phyloP scores from a whole-genome alignment of 108 stramenopile species.

The Cylindrotheca fusiformis region DNA sequence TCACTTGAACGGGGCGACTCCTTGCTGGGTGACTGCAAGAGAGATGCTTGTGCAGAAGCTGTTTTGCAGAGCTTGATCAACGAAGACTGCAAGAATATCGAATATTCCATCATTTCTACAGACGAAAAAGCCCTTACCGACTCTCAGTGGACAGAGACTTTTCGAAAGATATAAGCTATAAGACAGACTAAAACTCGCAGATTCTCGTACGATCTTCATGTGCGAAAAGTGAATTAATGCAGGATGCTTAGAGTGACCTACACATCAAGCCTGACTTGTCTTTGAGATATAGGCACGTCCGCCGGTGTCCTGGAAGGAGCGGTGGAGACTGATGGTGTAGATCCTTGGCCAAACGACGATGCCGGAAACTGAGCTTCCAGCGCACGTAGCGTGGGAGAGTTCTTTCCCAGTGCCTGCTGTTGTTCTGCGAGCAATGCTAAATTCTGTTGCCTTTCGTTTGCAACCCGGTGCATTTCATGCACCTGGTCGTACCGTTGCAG shows the following conservation, averaged over 20 bases:
- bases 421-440: neutral
- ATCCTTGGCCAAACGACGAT: too few species aligned
- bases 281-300: too few species aligned
- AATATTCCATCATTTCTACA: conserved; percentile 53
- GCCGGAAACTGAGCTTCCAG: neutral
- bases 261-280: too few species aligned
- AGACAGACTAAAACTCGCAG: too few species aligned
- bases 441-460: conserved; percentile 17
- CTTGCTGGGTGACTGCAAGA: conserved; percentile 58
- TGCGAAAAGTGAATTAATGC: too few species aligned
- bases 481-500: conserved; percentile 52
- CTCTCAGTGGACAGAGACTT: conserved; percentile 46
- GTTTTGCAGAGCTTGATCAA: conserved; percentile 42
- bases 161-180: conserved; percentile 29
- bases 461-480: conserved; percentile 30
- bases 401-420: neutral
- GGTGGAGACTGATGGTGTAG: too few species aligned
- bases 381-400: neutral
- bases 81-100: conserved; percentile 39
- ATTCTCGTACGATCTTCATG: too few species aligned
- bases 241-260: too few species aligned
- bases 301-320: too few species aligned
- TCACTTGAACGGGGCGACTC: conserved; percentile 43
- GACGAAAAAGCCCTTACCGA: conserved; percentile 45
- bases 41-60: conserved; percentile 58